Base-by-base conservation (phyloP, 148 eudicot genomes). In the Chenopodium suecicum region DNA sequence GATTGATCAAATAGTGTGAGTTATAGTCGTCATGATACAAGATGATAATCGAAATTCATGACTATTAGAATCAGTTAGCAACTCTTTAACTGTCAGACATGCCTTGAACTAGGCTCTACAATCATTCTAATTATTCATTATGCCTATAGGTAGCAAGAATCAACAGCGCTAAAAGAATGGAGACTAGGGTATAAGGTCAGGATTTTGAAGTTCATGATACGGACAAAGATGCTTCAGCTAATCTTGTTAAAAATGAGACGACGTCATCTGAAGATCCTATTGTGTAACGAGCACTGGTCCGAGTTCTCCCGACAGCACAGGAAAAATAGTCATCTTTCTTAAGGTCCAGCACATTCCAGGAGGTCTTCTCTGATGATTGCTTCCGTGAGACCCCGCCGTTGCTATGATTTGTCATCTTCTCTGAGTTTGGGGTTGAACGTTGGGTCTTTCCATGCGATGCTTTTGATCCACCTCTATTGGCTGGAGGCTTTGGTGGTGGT, bases 281-380 rank as follows among this genome's bases (percentile, higher is more conserved):
- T 47, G 87, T 85, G 75, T 96, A 94, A 50, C 99, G 86, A 70
- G 99, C 98, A 23, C 90, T 92, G 7, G 99, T 92, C 29, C 99
- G 93, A 60, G 89, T 88, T 50, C 98, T 87, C 48, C 99, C 95
- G 17, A 96, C 98, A 0, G 99, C 90, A 64, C 98, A 94, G 1
- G 99, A 96, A 85, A 96, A 96, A 85, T 96, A 96, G 76, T 96
- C 92, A 44, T 94, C 98, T 81, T 90, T 92, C 79, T 94, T 90
- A 29, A 96, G 92, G 81, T 96, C 99, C 0, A 96, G 93, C 83
- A 96, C 97, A 13, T 88, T 94, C 95, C 92, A 96, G 1, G 97
- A 89, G 2, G 82, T 85, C 81, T 86, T 91, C 73, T 92, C 95
- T 7, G 88, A 81, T 0, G 88, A 50, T 9, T 88, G 86, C 72